Evolutionary conservation across 257 asterid species (phyloP), one percentile per base, ranked within the genome.

Genomic region (Gentiana macrophylla): DNA sequence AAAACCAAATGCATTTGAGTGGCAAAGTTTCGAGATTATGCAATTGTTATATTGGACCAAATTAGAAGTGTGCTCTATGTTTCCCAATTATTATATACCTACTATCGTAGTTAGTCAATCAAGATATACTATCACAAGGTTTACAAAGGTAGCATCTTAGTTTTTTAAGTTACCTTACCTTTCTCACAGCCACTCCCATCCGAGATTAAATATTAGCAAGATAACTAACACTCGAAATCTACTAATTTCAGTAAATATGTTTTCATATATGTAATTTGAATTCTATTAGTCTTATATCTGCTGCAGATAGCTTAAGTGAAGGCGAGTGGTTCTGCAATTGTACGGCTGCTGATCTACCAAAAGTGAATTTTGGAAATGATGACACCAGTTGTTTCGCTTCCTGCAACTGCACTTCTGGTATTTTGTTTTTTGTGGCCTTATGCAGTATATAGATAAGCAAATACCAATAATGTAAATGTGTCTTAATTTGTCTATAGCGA

Each of bases 401-500:
- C 4, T 92, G 99, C 81, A 66, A 75, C 56, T 92, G 99, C 62
- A 67, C 68, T 41, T 80, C 91, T 8, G 98, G 98, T 91, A 84
- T 54, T 10, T 63, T 32, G 61, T 45, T 57, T 60, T 73, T 48
- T 49, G 55, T 24, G 46, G 57, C 65, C 9, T 35, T 38, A 32
- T 68, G 46, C 59, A 35, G 4, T 32, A 51, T 51, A 5, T 4
- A 8, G 38, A 36, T 12, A 36, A 59, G 11, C 45, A 37, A 37
- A 5, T 50, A 49, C 33, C 37, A 37, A 32, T 12, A 37, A 10
- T 36, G 24, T 4, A n/a, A 12, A 46, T 35, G 48, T 62, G 48
- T 54, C 3, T 50, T 38, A 37, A 38, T n/a, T 56, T 57, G 46
- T 35, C 50, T 34, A 46, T 47, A 49, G 49, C n/a, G 34, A 60